A percentile compares a stretch with the other conserved stretches of the same genome.
phyloP scores from a whole-genome alignment of 1,139 yeast genomes.

The Candida sp. region DNA sequence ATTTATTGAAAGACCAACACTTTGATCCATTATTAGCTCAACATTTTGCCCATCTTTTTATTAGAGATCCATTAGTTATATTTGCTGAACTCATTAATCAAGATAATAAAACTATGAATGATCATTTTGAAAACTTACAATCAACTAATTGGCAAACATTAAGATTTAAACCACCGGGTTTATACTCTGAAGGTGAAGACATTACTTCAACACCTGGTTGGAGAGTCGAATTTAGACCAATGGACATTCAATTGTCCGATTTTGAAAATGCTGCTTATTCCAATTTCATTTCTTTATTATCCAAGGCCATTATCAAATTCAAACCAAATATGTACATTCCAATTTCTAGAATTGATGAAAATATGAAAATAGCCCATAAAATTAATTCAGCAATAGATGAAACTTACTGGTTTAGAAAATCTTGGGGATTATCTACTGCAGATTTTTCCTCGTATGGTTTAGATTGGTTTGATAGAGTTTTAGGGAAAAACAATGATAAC shows the following conservation, averaged over 20 bases:
- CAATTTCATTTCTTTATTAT: constrained; percentile 65
- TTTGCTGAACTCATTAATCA: constrained; percentile 79
- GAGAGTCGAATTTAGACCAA: constrained; percentile 96
- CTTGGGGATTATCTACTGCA: constrained; percentile 18
- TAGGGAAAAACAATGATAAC: constrained; percentile 16
- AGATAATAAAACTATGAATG: constrained; percentile 69
- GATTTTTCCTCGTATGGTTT: constrained; percentile 41
- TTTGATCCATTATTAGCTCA: constrained; percentile 71
- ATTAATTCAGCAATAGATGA: constrained; percentile 61
- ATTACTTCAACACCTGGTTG: constrained; percentile 68
- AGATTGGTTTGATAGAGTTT: constrained; percentile 43
- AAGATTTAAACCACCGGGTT: constrained; percentile 79
- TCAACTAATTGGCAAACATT: constrained; percentile 98
- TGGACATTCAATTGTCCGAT: constrained; percentile 94
- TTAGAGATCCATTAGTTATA: constrained; percentile 92
- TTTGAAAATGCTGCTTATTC: constrained; percentile 96
- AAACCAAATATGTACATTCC: constrained; percentile 77
- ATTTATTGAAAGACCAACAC: constrained; percentile 21
- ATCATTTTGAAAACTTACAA: constrained; percentile 96
- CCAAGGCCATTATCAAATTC: constrained; percentile 68
- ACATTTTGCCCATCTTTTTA: constrained; percentile 91
- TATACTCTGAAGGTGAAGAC: constrained; percentile 32
- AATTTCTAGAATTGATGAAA: constrained; percentile 76
- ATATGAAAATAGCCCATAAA: constrained; percentile 81
- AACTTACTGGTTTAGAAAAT: constrained; percentile 68